phyloP scores from a whole-genome alignment of 1,139 yeast species.

The Nematodospora anomalae region DNA sequence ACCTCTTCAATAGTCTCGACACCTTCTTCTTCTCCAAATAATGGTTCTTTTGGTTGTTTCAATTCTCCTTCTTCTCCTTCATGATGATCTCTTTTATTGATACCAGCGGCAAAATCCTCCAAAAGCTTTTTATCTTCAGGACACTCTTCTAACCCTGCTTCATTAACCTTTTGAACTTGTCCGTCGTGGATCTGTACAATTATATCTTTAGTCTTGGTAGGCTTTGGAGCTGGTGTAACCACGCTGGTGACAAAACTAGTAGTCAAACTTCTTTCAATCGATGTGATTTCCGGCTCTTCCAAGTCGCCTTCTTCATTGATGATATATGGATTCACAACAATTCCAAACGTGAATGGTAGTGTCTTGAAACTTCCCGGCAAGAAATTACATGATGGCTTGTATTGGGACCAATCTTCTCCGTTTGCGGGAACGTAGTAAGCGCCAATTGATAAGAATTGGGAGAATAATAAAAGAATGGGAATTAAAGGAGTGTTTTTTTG shows the following conservation, averaged over 20 bases:
- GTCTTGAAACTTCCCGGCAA: conserved; percentile 23
- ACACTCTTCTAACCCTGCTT: conserved; percentile 4
- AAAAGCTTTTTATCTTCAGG: conserved; percentile 1
- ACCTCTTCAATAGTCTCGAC: conserved; percentile 13
- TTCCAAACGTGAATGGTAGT: conserved; percentile 35
- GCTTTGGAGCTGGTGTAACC: conserved; percentile 26
- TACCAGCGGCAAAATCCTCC: not conserved
- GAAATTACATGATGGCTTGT: conserved; percentile 24
- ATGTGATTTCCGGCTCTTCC: conserved; percentile 15
- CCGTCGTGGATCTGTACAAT: conserved; percentile 33
- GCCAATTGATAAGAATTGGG: conserved; percentile 1
- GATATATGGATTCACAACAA: conserved; percentile 31
- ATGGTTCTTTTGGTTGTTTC: conserved; percentile 1
- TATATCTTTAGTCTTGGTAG: conserved; percentile 23
- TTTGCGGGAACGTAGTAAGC: conserved; percentile 30
- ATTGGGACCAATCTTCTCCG: conserved; percentile 37
- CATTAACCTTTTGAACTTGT: conserved; percentile 27
- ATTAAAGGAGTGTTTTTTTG: not conserved
- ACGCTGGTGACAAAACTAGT: conserved; percentile 21
- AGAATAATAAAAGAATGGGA: not conserved
- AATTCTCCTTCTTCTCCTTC: conserved; percentile 5
- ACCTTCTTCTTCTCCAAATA: conserved; percentile 3
- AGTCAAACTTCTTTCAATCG: conserved; percentile 20
- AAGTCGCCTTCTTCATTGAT: conserved; percentile 20
- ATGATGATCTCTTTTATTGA: conserved; percentile 2